Evolutionary conservation across 768 basidiomycete genomes (phyloP), one percentile per base, ranked within the genome.

Genomic region (Crucibulum laeve): DNA sequence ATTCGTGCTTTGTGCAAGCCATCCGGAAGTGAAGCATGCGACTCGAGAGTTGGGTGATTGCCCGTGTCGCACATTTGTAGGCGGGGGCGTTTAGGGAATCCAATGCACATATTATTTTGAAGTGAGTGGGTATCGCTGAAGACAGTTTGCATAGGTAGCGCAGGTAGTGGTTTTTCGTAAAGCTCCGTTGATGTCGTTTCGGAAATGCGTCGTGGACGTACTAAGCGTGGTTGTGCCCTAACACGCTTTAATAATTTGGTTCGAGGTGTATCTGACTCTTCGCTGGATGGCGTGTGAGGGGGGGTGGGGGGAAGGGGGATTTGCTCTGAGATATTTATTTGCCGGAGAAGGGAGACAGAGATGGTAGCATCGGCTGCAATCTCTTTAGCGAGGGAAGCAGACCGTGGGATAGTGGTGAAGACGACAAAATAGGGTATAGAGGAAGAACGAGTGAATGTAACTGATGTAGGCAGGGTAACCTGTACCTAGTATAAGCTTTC

Each of bases 361-460:
- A 86, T 78, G 10, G 82, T 84, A 4, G 86, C 81, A 55, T 87
- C 84, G 3, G 81, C 54, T 5, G 83, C 79, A 25, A 87, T 84
- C 54, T 87, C 84, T 45, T 71, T 73, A 6, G 79, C 73, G 24
- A 87, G 62, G 8, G 61, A 50, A 1, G 68, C 59, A 14, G 79
- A 82, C 30, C 78, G 69, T 14, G 80, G 76, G 5, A 62, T 76
- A 23, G 86, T 86, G 7, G 77, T 76, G 61, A 87, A 87, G 22
- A 87, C 80, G 40, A 85, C 82, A 53, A 80, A 87, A 53, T 80
- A 87, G 10, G 84, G 77, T 47, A 88, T 74, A n/a, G 73, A 74
- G 14, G 71, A 71, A 19, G 71, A 58, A 22, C 85, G 82, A 51
- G 77, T 69, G 62, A 85, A 86, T 3, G 73, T 74, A 10, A 77